Percentiles rank a stretch among this genome's conserved stretches.
These are phyloP conservation scores for Boletus patriciae DNA, from an alignment of 768 basidiomycete genomes.

Conservation along the genomic window DNA sequence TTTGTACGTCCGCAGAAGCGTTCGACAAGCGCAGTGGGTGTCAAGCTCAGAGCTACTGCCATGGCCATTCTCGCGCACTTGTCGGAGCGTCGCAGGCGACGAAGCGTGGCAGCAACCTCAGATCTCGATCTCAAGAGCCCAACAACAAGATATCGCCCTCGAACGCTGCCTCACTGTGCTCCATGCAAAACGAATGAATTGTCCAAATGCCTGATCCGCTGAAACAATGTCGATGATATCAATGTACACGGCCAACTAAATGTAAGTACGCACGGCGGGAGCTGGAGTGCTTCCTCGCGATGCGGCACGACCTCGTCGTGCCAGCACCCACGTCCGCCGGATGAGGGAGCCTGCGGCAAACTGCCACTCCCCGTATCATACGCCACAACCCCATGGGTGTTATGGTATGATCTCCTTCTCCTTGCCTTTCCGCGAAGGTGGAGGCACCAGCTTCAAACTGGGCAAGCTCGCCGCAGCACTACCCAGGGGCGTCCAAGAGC, in stretches of 20 bases:
- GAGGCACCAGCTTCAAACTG: slow-evolving; percentile 34
- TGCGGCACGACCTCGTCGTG: slow-evolving; percentile 2
- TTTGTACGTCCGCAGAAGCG: slow-evolving; percentile 1
- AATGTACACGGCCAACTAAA: slow-evolving; percentile 16
- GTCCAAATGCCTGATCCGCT: slow-evolving; percentile 17
- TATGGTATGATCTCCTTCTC: slow-evolving; percentile 37
- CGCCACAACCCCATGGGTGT: background rate
- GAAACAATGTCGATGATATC: slow-evolving; percentile 18
- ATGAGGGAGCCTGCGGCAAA: background rate
- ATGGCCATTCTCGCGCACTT: slow-evolving; percentile 4
- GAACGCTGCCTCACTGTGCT: background rate
- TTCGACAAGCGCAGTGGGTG: background rate
- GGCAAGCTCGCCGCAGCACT: slow-evolving; percentile 40
- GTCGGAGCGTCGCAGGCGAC: slow-evolving; percentile 10
- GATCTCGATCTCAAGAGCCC: background rate
- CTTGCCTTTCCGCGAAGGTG: slow-evolving; percentile 49
- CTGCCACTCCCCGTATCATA: slow-evolving; percentile 2
- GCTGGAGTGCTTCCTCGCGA: slow-evolving; percentile 2
- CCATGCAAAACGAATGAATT: slow-evolving; percentile 17
- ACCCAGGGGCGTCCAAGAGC: slow-evolving; percentile 37
- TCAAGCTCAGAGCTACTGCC: background rate
- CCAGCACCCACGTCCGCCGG: slow-evolving; percentile 6
- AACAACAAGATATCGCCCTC: background rate
- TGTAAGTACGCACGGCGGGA: slow-evolving; percentile 5
- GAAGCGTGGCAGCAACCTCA: background rate